Base-by-base conservation (phyloP, 2,329 filamentous ascomycete genomes). In the Hypoxylon sp. region DNA sequence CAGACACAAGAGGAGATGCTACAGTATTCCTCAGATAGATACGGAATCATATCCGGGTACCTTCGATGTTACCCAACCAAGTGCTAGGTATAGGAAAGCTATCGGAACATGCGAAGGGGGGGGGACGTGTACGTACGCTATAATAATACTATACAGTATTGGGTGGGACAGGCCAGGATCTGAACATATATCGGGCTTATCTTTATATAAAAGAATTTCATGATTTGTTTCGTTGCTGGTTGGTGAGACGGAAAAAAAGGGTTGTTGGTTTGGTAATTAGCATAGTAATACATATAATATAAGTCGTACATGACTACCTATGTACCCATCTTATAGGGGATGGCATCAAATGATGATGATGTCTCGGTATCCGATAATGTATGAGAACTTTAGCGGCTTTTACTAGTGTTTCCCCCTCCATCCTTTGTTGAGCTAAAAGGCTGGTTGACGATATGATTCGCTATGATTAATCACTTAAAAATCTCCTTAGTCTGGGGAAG, bases 51-150 rank as follows among this genome's bases (percentile, higher is more conserved):
- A 56, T 54, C 66, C 63, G 59, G 63, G 53, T 59, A 47, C 31
- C 55, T 58, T 61, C 50, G 17, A 71, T 70, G 67, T 55, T 35
- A 71, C 69, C 69, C 69, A 65, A 66, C 58, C 54, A 51, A 53
- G 22, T 50, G 17, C n/a, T 44, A 52, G 29, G 22, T 29, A 37
- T 54, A 54, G 54, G 60, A 59, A 63, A 10, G 26, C 39, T 55
- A 59, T 67, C 60, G 64, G 64, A 62, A 57, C 51, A 46, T 37
- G 57, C 33, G 24, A 57, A 37, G 55, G 50, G 39, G 10, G 52
- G 22, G 55, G 46, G 50, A 58, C 59, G 51, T 61, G 59, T 58
- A 61, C 44, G 48, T 57, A 55, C 17, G 59, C 13, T 35, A 37
- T 54, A 39, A 67, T 60, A 59, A 48, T 46, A 54, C 33, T 29